phyloP scores from a whole-genome alignment of 352 stramenopile genomes.

The Globisporangium viniferum region DNA sequence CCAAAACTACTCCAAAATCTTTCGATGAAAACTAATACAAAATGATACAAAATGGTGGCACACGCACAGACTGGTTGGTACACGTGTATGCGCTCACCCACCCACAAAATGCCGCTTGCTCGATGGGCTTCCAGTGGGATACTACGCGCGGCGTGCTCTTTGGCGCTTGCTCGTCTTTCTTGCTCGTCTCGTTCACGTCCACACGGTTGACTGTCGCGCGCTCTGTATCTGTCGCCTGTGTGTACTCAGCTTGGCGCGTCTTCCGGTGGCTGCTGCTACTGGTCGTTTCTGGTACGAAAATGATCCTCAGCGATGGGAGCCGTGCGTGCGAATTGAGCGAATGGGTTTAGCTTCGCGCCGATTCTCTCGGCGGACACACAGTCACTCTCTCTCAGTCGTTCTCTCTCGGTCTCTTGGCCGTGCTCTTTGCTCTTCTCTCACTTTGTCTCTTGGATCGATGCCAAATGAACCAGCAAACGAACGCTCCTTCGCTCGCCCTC shows the following conservation, averaged over 20 bases:
- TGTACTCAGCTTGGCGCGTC: no score
- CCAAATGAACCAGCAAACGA: not conserved
- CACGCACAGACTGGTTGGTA: not conserved
- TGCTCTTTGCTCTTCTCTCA: not conserved
- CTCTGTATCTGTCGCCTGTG: no score
- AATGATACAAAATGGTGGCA: constrained; percentile 6
- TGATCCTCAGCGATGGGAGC: not conserved
- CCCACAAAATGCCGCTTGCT: not conserved
- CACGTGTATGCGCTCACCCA: not conserved
- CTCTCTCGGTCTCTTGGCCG: not conserved
- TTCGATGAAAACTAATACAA: constrained; percentile 5
- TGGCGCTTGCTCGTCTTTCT: not conserved
- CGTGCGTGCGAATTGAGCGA: not conserved
- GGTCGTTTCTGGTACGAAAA: not conserved
- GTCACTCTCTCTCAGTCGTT: not conserved
- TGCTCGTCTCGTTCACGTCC: not conserved
- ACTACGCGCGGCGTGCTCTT: not conserved
- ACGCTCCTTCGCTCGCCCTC: not conserved
- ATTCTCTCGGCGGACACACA: not conserved
- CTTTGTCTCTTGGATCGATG: not conserved
- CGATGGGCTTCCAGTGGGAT: not conserved
- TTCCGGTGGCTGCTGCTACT: not conserved
- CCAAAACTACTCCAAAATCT: constrained; percentile 1
- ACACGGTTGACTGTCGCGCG: not conserved
- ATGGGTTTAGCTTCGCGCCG: not conserved